Evolutionary conservation across 208 protist genomes (phyloP), one percentile per base, ranked within the genome.

Genomic region (Balamuthia mandrillaris): DNA sequence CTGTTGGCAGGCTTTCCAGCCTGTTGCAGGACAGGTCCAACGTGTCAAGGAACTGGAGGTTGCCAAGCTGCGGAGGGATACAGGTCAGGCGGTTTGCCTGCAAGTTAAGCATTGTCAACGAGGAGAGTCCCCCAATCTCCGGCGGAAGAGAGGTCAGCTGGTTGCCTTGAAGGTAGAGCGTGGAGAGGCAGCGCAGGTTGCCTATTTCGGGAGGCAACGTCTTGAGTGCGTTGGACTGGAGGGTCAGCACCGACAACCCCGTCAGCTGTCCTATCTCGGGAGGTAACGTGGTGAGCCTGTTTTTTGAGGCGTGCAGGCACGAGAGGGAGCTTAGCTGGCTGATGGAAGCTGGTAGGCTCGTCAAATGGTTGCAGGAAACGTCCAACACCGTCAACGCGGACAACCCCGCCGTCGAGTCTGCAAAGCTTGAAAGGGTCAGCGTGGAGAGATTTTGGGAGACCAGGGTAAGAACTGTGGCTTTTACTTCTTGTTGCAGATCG

Each of bases 121-220:
- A 63, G 16, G 56, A 31, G 56, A 84, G 27, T 7, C 41, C 4
- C n/a, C 68, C 68, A 27, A 78, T 35, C 45, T 78, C 33, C 12
- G 51, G 45, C 4, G 68, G 68, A 29, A 78, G 27, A 16, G 16
- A 5, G 5, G 68, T 56, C 18, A 78, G 45, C 68, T 78, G 45
- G 29, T 78, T 78, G 14, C 68, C 44, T 3, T 47, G n/a, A 41
- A 78, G 1, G 68, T 78, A 78, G 27, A 78, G 68, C 16, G 51
- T 44, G 33, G 35, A 44, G 5, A 10, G 31, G 6, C 35, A 16
- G 3, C 5, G 29, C 6, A 18, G 44, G 45, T 7, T 0, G 56
- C 68, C 68, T 6, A 78, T 56, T n/a, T 78, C 68, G n/a, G 68
- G 56, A 6, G 77, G 77, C 21, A 84, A 42, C 27, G 56, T 27